These are phyloP conservation scores for Saccharum spontaneum DNA, from an alignment of 176 grass and related monocot species.

Conservation along the genomic window DNA sequence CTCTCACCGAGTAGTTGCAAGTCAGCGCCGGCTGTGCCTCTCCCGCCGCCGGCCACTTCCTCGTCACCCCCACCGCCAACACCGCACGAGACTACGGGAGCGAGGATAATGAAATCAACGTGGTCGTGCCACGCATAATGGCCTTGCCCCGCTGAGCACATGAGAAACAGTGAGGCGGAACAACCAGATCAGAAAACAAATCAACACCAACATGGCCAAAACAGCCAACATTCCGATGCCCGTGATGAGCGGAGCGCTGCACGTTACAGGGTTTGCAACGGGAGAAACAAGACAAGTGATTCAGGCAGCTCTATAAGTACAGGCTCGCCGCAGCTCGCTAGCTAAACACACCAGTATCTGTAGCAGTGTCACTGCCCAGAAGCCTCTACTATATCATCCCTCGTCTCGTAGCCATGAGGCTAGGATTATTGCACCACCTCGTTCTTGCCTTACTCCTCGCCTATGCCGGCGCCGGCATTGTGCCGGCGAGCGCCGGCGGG, in stretches of 20 bases:
- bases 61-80: neutral
- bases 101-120: neutral
- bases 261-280: neutral
- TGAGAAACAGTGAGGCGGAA: neutral
- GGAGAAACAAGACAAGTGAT: too few relatives aligned
- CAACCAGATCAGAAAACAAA: too few relatives aligned
- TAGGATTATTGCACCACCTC: neutral
- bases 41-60: neutral
- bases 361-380: neutral
- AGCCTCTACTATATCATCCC: neutral
- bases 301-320: neutral
- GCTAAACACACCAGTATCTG: neutral
- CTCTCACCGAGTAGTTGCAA: neutral
- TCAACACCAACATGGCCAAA: neutral
- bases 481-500: conserved; percentile 37
- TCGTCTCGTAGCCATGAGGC: neutral
- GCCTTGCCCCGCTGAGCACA: neutral
- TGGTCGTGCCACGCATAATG: neutral
- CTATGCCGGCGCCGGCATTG: neutral
- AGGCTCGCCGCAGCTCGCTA: neutral
- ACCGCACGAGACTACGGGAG: neutral
- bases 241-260: neutral
- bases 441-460: neutral
- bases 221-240: neutral
- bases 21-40: neutral